Base-by-base conservation (phyloP, 257 asterid species). In the Capsicum rhomboideum region DNA sequence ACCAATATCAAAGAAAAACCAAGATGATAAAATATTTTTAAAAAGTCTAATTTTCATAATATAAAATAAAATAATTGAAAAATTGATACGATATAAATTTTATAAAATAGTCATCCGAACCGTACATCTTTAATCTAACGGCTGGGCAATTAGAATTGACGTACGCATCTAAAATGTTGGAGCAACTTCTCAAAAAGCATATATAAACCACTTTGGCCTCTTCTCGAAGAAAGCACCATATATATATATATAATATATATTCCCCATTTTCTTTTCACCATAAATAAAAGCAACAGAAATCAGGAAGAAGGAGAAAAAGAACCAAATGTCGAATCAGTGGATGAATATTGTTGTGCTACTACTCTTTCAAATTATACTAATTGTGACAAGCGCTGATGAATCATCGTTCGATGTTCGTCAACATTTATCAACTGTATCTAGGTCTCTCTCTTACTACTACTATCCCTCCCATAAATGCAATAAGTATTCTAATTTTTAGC, bases 381-480 rank as follows among this genome's bases (percentile, higher is more conserved):
- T 75, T 49, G 63, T 44, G 10, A 8, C 91, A 18, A 49, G 10
- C 69, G 88, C 96, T 63, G 89, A 89, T 66, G 90, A 86, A 21
- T 42, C 16, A 21, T 42, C 16, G n/a, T 96, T 94, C 82, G 97
- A 96, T 82, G 97, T 96, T 82, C 98, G 98, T 49, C 89, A 84
- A 78, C 98, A 93, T 91, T 90, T 94, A 61, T 89, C 97, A 44
- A 91, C 98, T 49, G 98, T 90, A 23, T 88, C 98, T n/a, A 92
- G 99, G 99, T 94, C 12, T 68, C 18, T 61, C 26, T 59, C 79
- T 78, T 44, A 16, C 53, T 0, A n/a, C n/a, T n/a, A n/a, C n/a
- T n/a, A n/a, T n/a, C n/a, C n/a, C n/a, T n/a, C 40, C 40, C 40
- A 34, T 64, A 29, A 28, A 28, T 29, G 21, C 8, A 6, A 0